A percentile compares a stretch with the other conserved stretches of the same genome.
Conservation (phyloP, 208 protist species). For the Acanthamoeba culbertsoni region DNA sequence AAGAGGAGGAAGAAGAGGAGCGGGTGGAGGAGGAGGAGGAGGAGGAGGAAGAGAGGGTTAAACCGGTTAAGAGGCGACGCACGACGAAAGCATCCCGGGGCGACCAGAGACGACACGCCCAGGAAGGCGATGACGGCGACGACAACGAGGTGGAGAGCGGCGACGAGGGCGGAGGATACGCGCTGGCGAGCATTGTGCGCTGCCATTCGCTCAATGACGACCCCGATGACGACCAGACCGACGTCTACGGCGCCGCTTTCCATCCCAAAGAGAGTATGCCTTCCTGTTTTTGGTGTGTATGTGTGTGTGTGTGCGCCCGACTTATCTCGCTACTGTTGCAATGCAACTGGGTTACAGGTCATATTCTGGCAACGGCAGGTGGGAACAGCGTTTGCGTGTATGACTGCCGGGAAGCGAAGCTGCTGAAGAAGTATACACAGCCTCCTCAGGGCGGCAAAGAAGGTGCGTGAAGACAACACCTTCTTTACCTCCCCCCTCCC, state of each 20-base stretch:
- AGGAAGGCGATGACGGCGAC: not conserved
- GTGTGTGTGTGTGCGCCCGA: not conserved
- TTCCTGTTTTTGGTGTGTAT: not conserved
- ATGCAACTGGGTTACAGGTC: too few relatives aligned
- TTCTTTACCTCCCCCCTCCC: too few relatives aligned
- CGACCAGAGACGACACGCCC: not conserved
- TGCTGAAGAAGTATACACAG: not conserved
- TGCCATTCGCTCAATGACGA: not conserved
- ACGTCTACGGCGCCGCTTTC: not conserved
- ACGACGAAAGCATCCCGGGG: not conserved
- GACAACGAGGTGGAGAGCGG: not conserved
- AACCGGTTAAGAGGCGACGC: not conserved
- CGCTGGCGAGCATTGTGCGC: not conserved
- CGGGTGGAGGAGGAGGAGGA: not conserved
- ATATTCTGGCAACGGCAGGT: not conserved
- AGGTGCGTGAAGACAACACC: too few relatives aligned
- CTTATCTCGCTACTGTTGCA: too few relatives aligned
- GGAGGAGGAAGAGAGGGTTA: not conserved
- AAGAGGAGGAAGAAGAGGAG: not conserved
- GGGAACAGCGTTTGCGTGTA: not conserved
- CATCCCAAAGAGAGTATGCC: not conserved
- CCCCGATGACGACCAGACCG: not conserved
- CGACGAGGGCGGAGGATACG: not conserved
- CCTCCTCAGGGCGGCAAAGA: not conserved
- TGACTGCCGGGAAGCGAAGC: not conserved